Percentiles rank a stretch among this genome's conserved stretches.
Conservation (phyloP, 2,329 filamentous ascomycete genomes). For the Exophiala calicioides region DNA sequence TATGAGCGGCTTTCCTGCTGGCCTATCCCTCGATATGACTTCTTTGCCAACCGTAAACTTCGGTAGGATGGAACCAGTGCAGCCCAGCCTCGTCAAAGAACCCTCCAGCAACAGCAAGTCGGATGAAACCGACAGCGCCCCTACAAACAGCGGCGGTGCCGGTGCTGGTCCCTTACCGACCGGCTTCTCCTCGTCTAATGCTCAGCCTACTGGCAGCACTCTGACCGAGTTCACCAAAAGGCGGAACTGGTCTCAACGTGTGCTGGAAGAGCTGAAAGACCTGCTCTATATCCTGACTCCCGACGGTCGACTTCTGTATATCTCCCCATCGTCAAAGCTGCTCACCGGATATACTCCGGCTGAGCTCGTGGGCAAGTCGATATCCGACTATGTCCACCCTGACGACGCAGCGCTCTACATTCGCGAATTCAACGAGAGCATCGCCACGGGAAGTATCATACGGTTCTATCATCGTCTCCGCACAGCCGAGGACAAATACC, state of each 20-base stretch:
- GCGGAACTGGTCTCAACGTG: conserved; percentile 80
- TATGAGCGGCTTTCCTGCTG: conserved; percentile 50
- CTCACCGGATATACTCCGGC: conserved; percentile 74
- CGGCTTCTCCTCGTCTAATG: conserved; percentile 51
- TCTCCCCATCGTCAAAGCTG: conserved; percentile 73
- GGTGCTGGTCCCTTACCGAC: conserved; percentile 59
- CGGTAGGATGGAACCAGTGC: conserved; percentile 14
- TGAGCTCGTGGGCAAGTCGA: conserved; percentile 71
- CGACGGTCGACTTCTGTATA: conserved; percentile 79
- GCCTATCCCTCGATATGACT: conserved; percentile 46
- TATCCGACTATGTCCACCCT: conserved; percentile 80
- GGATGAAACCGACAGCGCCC: conserved; percentile 20
- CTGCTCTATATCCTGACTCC: conserved; percentile 84
- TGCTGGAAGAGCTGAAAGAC: conserved; percentile 87
- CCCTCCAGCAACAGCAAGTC: conserved; percentile 18
- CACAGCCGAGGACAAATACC: conserved; percentile 71
- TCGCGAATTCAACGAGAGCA: conserved; percentile 85
- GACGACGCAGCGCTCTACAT: conserved; percentile 83
- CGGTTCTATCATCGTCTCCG: conserved; percentile 84
- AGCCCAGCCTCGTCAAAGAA: conserved; percentile 19
- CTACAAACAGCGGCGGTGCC: conserved; percentile 51
- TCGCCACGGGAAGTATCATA: conserved; percentile 75
- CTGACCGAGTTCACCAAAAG: conserved; percentile 67
- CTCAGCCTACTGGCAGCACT: conserved; percentile 49
- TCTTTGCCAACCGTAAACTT: conserved; percentile 14